These are phyloP conservation scores for Aspergillus sp. DNA, from an alignment of 2,329 filamentous ascomycete species.

Conservation along the genomic window DNA sequence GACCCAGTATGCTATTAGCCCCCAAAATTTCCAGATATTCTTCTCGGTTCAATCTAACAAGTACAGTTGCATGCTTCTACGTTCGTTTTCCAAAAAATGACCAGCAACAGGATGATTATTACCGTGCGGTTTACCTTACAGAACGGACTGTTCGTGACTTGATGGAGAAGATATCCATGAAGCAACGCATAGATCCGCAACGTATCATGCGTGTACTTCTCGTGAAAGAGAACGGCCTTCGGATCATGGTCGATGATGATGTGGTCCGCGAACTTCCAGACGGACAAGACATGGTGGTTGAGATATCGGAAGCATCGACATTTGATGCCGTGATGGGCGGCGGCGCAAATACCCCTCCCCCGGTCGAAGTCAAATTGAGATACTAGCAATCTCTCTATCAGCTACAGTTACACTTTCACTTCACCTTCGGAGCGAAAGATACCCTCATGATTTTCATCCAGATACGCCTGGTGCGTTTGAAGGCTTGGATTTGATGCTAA, in stretches of 20 bases:
- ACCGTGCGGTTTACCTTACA: conserved; percentile 84
- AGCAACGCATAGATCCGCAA: conserved; percentile 77
- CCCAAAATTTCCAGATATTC: neutral
- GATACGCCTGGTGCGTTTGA: conserved; percentile 28
- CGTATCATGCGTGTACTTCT: conserved; percentile 73
- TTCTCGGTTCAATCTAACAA: neutral
- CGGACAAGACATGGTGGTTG: conserved; percentile 83
- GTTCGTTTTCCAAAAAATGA: conserved; percentile 63
- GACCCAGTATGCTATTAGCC: conserved; percentile 58
- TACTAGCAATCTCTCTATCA: conserved; percentile 41
- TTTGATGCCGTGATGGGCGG: conserved; percentile 37
- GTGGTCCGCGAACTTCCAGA: conserved; percentile 82
- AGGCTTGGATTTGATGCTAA: conserved; percentile 15
- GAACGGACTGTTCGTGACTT: conserved; percentile 77
- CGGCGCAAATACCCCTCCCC: conserved; percentile 22
- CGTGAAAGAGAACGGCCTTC: conserved; percentile 73
- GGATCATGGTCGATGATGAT: conserved; percentile 89
- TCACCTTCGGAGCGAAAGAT: conserved; percentile 9
- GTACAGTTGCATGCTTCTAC: conserved; percentile 81
- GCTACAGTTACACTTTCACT: conserved; percentile 15
- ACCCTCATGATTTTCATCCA: conserved; percentile 1
- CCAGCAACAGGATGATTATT: conserved; percentile 62
- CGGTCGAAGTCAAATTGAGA: conserved; percentile 59
- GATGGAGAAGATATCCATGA: conserved; percentile 71
- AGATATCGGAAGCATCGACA: conserved; percentile 65